Evolutionary conservation across 768 basidiomycete genomes (phyloP), one percentile per base, ranked within the genome.

Genomic region (Lanmaoa rubissima): DNA sequence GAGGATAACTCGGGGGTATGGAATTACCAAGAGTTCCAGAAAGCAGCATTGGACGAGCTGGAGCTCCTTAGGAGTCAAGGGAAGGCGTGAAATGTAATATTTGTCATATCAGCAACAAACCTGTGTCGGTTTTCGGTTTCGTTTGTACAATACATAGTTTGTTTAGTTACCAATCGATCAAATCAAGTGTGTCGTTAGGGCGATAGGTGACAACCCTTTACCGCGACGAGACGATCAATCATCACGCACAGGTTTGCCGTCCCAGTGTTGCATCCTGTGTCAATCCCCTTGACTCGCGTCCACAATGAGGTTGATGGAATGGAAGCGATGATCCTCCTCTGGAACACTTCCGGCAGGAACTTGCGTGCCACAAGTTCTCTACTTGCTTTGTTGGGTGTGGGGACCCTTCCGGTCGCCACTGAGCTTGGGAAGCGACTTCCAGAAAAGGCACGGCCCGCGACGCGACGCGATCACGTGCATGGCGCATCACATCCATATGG

Each of bases 401-500:
- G 28, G 28, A 28, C 28, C 26, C 32, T 32, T 13, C 26, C 44
- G n/a, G 54, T 56, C 34, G 26, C 21, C 47, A 26, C 14, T 24
- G 34, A 24, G 34, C 10, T 13, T 32, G n/a, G 19, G 35, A 32
- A 28, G 9, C 16, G 28, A 14, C 8, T 40, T 49, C 39, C 61
- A 26, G 24, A 62, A 50, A 42, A 13, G 28, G 51, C 0, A 19
- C 11, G n/a, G 8, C 9, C 13, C 11, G 32, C 36, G 55, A 57
- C 65, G 53, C 68, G 64, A 63, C 70, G 59, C 69, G 69, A 56
- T 70, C 69, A 60, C 70, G 69, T 73, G 69, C 10, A 4, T 4
- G 7, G 42, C 38, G 52, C 38, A 54, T 48, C 40, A 24, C 7
- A 54, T 13, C 42, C 51, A 39, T 45, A 53, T 58, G 12, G n/a